Percentiles rank a stretch among this genome's conserved stretches.
Conservation (phyloP, 345 rosid species). For the Lagerstroemia speciosa region DNA sequence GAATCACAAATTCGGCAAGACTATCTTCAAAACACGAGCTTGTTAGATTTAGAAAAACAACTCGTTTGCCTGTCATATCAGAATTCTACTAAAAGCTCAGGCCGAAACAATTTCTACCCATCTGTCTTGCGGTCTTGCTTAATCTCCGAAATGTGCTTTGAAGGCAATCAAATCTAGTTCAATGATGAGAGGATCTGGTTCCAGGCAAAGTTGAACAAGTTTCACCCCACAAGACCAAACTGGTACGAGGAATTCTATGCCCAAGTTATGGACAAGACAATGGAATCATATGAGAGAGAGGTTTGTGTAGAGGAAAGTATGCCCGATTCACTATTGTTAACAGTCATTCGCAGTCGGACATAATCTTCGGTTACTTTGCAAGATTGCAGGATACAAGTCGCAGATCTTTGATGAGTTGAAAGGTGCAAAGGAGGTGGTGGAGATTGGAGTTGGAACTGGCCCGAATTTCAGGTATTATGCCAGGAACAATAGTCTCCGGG, state of each 20-base stretch:
- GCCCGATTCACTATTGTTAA: neutral
- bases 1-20: too few species aligned
- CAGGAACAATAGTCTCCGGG: conserved; percentile 29
- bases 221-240: conserved; percentile 64
- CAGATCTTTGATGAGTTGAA: conserved; percentile 45
- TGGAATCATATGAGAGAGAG: conserved; percentile 64
- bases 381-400: conserved; percentile 60
- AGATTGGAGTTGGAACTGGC: conserved; percentile 84
- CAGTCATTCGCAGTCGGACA: too few species aligned
- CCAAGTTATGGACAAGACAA: conserved; percentile 26
- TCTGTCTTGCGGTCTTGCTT: neutral
- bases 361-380: conserved; percentile 5
- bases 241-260: conserved; percentile 81
- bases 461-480: conserved; percentile 75
- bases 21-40: too few species aligned
- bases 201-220: conserved; percentile 37
- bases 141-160: neutral
- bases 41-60: too few species aligned
- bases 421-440: conserved; percentile 46
- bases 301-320: conserved; percentile 17
- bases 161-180: neutral
- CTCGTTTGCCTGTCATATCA: too few species aligned
- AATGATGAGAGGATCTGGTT: neutral
- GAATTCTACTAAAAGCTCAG: too few species aligned
- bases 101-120: too few species aligned